These are phyloP conservation scores for Xanthoconium purpureum DNA, from an alignment of 768 basidiomycete species.

Conservation along the genomic window DNA sequence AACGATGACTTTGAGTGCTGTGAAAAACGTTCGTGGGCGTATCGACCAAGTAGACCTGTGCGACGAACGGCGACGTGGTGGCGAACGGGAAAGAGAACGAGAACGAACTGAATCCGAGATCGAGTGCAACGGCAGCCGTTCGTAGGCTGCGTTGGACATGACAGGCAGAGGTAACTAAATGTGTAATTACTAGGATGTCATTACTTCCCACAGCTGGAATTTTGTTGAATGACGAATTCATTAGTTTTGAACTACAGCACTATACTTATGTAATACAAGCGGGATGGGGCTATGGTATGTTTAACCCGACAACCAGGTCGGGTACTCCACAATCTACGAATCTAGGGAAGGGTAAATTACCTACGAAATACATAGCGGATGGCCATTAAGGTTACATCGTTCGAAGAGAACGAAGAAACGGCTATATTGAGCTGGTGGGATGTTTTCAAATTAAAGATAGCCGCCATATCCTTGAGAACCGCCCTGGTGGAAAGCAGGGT, in stretches of 20 bases:
- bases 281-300: neutral
- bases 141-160: conserved; percentile 44
- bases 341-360: neutral
- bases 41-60: conserved; percentile 27
- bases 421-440: neutral
- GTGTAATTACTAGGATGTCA: no score
- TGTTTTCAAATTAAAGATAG: neutral
- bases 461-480: neutral
- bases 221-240: neutral
- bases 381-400: conserved; percentile 8
- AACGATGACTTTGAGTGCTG: conserved; percentile 45
- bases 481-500: neutral
- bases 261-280: no score
- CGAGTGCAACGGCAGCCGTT: conserved; percentile 51
- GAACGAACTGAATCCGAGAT: conserved; percentile 30
- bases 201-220: conserved; percentile 3
- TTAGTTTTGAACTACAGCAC: neutral
- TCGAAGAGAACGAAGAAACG: no score
- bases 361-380: neutral
- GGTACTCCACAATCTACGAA: neutral
- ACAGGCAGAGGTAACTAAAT: neutral
- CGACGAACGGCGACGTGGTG: conserved; percentile 22
- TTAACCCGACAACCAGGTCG: neutral
- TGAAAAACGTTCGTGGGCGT: conserved; percentile 37
- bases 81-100: conserved; percentile 28